Percentiles rank a stretch among this genome's conserved stretches.
Evolutionary conservation across 441 rosid species (phyloP).

Genomic region (Croton laevigatus): DNA sequence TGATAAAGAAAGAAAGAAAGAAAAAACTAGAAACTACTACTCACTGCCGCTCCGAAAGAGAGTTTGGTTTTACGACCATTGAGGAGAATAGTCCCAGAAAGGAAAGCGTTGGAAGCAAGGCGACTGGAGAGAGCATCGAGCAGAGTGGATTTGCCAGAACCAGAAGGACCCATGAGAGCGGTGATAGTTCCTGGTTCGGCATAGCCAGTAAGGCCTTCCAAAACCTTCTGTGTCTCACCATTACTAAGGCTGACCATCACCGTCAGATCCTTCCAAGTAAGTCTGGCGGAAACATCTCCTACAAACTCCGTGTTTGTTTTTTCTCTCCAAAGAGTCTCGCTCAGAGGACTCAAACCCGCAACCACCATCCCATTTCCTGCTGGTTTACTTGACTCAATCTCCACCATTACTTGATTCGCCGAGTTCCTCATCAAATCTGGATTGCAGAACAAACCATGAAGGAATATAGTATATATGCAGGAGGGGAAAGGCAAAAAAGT

Average conservation of each 20-base stretch:
- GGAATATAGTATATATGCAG: not conserved
- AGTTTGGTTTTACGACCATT: slow-evolving; percentile 94
- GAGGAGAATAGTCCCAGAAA: slow-evolving; percentile 82
- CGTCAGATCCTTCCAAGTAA: slow-evolving; percentile 92
- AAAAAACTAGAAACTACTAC: slow-evolving; percentile 15
- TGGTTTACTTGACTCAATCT: slow-evolving; percentile 65
- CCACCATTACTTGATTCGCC: slow-evolving; percentile 43
- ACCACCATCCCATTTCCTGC: slow-evolving; percentile 38
- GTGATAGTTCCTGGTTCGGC: slow-evolving; percentile 89
- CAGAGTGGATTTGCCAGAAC: slow-evolving; percentile 93
- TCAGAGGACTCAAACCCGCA: slow-evolving; percentile 77
- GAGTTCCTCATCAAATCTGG: slow-evolving; percentile 19
- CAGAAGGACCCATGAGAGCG: slow-evolving; percentile 97
- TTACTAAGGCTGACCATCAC: slow-evolving; percentile 74
- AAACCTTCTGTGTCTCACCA: slow-evolving; percentile 79
- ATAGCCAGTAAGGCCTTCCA: slow-evolving; percentile 84
- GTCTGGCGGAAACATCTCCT: slow-evolving; percentile 86
- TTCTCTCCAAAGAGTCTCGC: slow-evolving; percentile 86
- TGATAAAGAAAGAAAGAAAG: not conserved
- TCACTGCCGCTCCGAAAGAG: slow-evolving; percentile 93
- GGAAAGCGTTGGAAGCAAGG: slow-evolving; percentile 91
- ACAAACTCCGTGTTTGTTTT: slow-evolving; percentile 49
- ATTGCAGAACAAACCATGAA: too few relatives aligned
- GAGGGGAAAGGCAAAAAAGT: slow-evolving; percentile 2
- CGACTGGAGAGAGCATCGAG: slow-evolving; percentile 92